Percentiles rank a stretch among this genome's conserved stretches.
These are phyloP conservation scores for Bothriochloa decipiens DNA, from an alignment of 176 grass and related monocot genomes.

Conservation along the genomic window DNA sequence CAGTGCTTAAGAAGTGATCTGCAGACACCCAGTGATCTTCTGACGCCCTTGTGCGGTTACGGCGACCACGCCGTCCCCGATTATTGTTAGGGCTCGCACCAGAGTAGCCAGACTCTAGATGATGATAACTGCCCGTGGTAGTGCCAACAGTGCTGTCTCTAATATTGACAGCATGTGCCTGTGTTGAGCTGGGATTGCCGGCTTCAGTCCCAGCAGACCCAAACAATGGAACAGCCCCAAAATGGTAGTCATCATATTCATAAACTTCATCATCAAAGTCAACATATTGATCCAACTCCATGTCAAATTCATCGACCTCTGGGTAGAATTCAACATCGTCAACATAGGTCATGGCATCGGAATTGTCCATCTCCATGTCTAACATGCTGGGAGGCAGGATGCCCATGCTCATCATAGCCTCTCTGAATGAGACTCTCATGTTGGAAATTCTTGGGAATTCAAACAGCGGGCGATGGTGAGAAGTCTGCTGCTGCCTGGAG, in stretches of 20 bases:
- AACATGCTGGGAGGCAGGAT: not conserved
- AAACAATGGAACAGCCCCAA: not conserved
- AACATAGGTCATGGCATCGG: not conserved
- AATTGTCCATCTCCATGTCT: not conserved
- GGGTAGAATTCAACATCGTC: not conserved
- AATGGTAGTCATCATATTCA: not conserved
- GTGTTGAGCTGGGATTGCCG: not conserved
- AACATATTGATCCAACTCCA: not conserved
- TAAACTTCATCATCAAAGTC: slow-evolving; percentile 23
- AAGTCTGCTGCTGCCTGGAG: slow-evolving; percentile 37
- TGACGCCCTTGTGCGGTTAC: not conserved
- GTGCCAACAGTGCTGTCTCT: not conserved
- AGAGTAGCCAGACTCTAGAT: not conserved
- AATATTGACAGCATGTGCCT: not conserved
- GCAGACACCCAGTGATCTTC: not conserved
- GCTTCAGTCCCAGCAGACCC: not conserved
- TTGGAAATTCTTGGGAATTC: too few relatives aligned
- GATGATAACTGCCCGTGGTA: not conserved
- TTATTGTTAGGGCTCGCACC: not conserved
- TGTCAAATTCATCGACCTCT: not conserved
- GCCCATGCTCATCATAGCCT: slow-evolving; percentile 20
- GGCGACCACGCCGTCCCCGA: not conserved
- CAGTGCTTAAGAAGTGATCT: not conserved
- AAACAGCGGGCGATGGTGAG: too few relatives aligned
- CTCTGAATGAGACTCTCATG: not conserved